These are phyloP conservation scores for Rhodomyrtus tomentosa DNA, from an alignment of 345 rosid genomes.

Conservation along the genomic window DNA sequence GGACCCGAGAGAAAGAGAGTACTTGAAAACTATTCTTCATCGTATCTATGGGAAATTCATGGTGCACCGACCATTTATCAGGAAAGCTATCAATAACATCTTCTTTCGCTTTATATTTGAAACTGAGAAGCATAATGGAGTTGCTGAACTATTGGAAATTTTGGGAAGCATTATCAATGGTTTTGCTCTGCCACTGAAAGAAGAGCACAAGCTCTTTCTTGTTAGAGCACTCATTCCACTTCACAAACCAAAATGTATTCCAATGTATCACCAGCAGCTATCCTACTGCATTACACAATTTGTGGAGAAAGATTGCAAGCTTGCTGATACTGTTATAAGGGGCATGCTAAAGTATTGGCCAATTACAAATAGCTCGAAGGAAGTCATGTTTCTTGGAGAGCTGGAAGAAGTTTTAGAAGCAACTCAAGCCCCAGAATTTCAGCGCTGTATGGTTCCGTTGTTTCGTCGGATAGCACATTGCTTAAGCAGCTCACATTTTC, in stretches of 20 bases:
- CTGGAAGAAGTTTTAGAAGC: slow-evolving; percentile 88
- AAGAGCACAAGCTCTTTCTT: slow-evolving; percentile 89
- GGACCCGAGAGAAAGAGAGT: slow-evolving; percentile 78
- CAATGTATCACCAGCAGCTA: slow-evolving; percentile 72
- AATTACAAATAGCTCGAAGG: slow-evolving; percentile 77
- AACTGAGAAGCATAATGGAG: slow-evolving; percentile 81
- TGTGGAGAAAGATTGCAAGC: slow-evolving; percentile 84
- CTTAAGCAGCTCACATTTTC: slow-evolving; percentile 79
- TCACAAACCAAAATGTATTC: slow-evolving; percentile 71
- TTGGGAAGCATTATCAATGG: slow-evolving; percentile 89
- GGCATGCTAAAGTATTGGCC: slow-evolving; percentile 85
- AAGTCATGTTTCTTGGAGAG: slow-evolving; percentile 80
- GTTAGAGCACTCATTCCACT: slow-evolving; percentile 74
- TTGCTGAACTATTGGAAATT: slow-evolving; percentile 70
- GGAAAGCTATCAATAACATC: slow-evolving; percentile 74
- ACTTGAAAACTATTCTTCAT: slow-evolving; percentile 63
- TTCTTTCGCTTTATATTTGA: slow-evolving; percentile 75
- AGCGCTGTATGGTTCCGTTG: slow-evolving; percentile 79
- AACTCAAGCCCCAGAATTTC: slow-evolving; percentile 76
- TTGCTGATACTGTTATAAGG: slow-evolving; percentile 67
- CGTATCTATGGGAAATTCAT: slow-evolving; percentile 82
- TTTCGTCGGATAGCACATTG: slow-evolving; percentile 61
- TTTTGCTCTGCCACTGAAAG: slow-evolving; percentile 75
- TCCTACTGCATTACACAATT: slow-evolving; percentile 80
- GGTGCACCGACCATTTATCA: slow-evolving; percentile 81